Conservation (phyloP, 2,329 filamentous ascomycete species). For the Aspergillus novoparasiticus region DNA sequence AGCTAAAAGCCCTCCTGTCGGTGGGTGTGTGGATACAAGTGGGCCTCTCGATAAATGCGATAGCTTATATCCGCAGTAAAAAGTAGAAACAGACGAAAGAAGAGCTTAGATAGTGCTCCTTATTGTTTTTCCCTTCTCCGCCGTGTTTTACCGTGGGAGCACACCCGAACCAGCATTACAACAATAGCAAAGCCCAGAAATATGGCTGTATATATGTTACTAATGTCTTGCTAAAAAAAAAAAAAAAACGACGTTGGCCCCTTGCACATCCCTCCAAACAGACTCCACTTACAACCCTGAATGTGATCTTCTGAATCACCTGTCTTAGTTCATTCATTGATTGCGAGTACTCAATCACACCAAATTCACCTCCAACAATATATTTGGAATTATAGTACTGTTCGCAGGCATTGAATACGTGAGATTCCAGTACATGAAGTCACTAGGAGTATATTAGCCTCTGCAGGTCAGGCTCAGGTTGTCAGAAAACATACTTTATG, state of each 20-base stretch:
- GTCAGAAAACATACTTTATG: neutral
- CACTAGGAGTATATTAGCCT: neutral
- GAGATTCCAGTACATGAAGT: constrained; percentile 8
- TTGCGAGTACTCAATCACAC: neutral
- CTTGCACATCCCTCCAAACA: neutral
- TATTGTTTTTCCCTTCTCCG: no score
- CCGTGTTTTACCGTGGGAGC: no score
- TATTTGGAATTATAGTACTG: neutral
- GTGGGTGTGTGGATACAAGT: neutral
- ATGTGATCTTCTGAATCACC: neutral
- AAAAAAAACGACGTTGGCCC: no score
- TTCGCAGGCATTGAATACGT: constrained; percentile 2
- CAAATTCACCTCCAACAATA: neutral
- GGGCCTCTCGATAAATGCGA: neutral
- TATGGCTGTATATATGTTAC: no score
- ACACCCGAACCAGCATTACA: no score
- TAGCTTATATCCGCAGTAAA: neutral
- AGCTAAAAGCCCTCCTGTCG: neutral
- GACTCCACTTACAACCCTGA: neutral
- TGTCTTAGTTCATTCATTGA: neutral
- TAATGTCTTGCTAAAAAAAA: neutral
- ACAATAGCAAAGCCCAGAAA: no score
- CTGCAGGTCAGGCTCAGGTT: neutral
- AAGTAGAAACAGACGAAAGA: neutral
- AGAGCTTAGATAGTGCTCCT: neutral